phyloP scores from a whole-genome alignment of 1,284 basidiomycete genomes.

The Coniophora puteana region DNA sequence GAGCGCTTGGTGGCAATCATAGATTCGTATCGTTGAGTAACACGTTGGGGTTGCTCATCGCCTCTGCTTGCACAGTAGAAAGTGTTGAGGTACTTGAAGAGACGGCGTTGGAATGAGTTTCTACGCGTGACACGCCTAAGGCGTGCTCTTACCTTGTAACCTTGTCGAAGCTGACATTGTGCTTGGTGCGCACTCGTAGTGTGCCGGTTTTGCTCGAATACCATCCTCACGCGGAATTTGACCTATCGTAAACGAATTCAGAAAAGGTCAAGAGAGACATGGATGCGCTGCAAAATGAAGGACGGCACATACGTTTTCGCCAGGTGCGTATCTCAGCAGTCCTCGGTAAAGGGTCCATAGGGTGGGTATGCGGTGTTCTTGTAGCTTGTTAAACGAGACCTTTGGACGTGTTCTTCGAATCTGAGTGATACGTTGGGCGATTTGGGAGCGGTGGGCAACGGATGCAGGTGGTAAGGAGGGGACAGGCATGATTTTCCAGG shows the following conservation, averaged over 20 bases:
- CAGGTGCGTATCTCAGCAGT: slow-evolving; percentile 53
- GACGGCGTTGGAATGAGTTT: not conserved
- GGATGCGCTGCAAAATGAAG: not conserved
- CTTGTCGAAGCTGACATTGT: slow-evolving; percentile 41
- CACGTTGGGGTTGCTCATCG: slow-evolving; percentile 38
- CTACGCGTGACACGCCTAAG: not conserved
- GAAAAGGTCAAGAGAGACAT: slow-evolving; percentile 2
- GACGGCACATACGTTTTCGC: slow-evolving; percentile 49
- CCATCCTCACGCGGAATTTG: slow-evolving; percentile 46
- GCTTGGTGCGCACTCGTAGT: slow-evolving; percentile 47
- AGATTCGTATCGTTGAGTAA: slow-evolving; percentile 53
- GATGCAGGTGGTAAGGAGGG: slow-evolving; percentile 15
- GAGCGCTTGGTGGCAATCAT: slow-evolving; percentile 49
- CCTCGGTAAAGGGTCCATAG: slow-evolving; percentile 72
- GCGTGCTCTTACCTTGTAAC: slow-evolving; percentile 45
- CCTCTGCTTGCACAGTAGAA: slow-evolving; percentile 53
- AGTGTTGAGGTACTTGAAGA: slow-evolving; percentile 62
- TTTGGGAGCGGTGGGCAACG: slow-evolving; percentile 48
- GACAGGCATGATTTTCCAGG: slow-evolving; percentile 2
- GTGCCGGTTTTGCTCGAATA: slow-evolving; percentile 51
- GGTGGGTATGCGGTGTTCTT: slow-evolving; percentile 73
- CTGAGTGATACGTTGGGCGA: slow-evolving; percentile 51
- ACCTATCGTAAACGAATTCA: slow-evolving; percentile 41
- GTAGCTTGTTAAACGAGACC: slow-evolving; percentile 67
- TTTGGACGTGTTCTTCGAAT: slow-evolving; percentile 56